phyloP scores from a whole-genome alignment of 2,329 filamentous ascomycete genomes.

The Venturia pyrina region DNA sequence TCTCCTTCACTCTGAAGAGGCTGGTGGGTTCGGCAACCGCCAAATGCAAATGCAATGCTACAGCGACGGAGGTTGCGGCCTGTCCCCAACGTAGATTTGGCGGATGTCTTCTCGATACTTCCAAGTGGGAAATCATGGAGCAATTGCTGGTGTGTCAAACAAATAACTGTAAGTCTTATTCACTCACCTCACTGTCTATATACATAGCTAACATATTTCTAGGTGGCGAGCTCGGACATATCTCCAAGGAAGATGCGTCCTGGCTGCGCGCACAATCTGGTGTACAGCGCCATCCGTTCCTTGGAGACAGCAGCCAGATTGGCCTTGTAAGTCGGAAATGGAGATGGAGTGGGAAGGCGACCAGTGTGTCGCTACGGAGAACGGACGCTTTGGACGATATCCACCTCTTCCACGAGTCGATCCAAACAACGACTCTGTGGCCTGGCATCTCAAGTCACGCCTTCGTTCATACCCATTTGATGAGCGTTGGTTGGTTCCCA shows the following conservation, averaged over 20 bases:
- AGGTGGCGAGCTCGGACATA: conserved; percentile 80
- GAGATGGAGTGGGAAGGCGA: conserved; percentile 11
- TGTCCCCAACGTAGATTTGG: too few species aligned
- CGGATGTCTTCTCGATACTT: too few species aligned
- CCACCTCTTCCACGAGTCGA: conserved; percentile 9
- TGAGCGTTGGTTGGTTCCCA: conserved; percentile 7
- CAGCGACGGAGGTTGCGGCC: conserved; percentile 87
- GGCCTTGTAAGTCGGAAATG: conserved; percentile 9
- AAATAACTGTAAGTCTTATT: conserved; percentile 46
- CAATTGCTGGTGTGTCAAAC: too few species aligned
- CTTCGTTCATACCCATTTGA: conserved; percentile 6
- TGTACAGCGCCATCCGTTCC: not conserved
- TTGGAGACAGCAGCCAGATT: not conserved
- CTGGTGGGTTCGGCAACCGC: conserved; percentile 43
- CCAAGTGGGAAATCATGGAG: too few species aligned
- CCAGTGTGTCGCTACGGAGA: conserved; percentile 9
- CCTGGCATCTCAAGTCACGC: not conserved
- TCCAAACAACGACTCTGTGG: conserved; percentile 1
- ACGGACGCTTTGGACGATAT: conserved; percentile 9
- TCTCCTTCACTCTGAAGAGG: conserved; percentile 59
- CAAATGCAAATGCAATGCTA: conserved; percentile 51
- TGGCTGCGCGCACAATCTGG: conserved; percentile 8
- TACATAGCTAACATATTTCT: conserved; percentile 19
- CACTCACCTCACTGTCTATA: conserved; percentile 10
- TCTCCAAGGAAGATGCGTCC: conserved; percentile 55